phyloP scores from a whole-genome alignment of 2,329 filamentous ascomycete species.

The Paecilomyces sp. region DNA sequence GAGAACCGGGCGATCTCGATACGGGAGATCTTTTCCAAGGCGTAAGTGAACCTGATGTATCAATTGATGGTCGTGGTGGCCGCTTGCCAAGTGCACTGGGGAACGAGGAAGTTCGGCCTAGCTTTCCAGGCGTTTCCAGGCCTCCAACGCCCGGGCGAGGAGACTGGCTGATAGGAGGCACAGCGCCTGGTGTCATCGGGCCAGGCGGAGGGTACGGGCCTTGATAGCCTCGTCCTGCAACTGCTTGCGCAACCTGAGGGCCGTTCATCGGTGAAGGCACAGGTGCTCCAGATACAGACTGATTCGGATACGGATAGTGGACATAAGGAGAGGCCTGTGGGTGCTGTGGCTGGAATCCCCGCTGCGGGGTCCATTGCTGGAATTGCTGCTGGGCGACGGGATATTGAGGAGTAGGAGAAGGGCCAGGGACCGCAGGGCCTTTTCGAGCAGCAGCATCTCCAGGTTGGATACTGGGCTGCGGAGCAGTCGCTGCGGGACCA shows the following conservation, averaged over 20 bases:
- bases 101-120: constrained; percentile 13
- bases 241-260: constrained; percentile 6
- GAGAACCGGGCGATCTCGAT: constrained; percentile 30
- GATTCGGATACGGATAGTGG: constrained; percentile 6
- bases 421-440: constrained; percentile 6
- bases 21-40: constrained; percentile 37
- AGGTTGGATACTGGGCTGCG: constrained; percentile 7
- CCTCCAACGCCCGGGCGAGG: constrained; percentile 16
- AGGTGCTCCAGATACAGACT: neutral
- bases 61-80: constrained; percentile 26
- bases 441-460: constrained; percentile 11
- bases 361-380: constrained; percentile 31
- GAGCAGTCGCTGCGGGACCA: constrained; percentile 9
- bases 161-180: constrained; percentile 12
- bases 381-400: constrained; percentile 23
- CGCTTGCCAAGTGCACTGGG: constrained; percentile 19
- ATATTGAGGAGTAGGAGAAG: constrained; percentile 11
- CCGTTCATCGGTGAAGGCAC: neutral
- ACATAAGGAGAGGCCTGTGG: constrained; percentile 15
- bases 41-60: constrained; percentile 33
- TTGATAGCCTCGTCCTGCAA: constrained; percentile 11
- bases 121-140: constrained; percentile 21
- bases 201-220: constrained; percentile 10
- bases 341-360: constrained; percentile 22
- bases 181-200: constrained; percentile 21